phyloP scores from a whole-genome alignment of 208 protist genomes.

The Wallacemonas sp. region DNA sequence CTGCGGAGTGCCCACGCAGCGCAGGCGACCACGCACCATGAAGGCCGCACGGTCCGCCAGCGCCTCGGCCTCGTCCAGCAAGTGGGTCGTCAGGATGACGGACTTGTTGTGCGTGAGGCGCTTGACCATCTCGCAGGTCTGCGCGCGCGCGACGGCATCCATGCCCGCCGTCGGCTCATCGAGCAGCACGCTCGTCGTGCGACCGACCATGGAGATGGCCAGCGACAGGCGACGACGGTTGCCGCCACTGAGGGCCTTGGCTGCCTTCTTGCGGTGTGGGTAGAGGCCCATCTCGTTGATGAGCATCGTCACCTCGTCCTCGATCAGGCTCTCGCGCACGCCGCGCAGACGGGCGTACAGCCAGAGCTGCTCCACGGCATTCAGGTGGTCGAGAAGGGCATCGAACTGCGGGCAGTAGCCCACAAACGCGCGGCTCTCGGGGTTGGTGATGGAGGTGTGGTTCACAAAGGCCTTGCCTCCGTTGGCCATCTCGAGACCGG shows the following conservation, averaged over 20 bases:
- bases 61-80: constrained; percentile 90
- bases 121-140: constrained; percentile 81
- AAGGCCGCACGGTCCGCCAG: constrained; percentile 84
- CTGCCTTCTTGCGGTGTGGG: constrained; percentile 38
- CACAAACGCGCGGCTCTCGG: constrained; percentile 51
- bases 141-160: constrained; percentile 76
- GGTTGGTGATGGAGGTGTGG: constrained; percentile 38
- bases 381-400: constrained; percentile 92
- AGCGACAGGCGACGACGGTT: constrained; percentile 90
- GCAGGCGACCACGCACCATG: constrained; percentile 85
- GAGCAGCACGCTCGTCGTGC: constrained; percentile 72
- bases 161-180: constrained; percentile 93
- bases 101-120: constrained; percentile 57
- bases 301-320: constrained; percentile 44
- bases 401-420: constrained; percentile 97
- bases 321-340: constrained; percentile 47
- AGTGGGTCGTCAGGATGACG: constrained; percentile 86
- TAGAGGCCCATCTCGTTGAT: constrained; percentile 57
- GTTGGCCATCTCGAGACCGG: constrained; percentile 73
- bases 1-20: constrained; percentile 81
- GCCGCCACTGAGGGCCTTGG: constrained; percentile 71
- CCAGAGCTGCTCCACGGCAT: constrained; percentile 88
- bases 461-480: constrained; percentile 72
- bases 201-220: constrained; percentile 88
- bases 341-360: constrained; percentile 86